These are phyloP conservation scores for Raphanus sativus DNA, from an alignment of 345 rosid species.

Conservation along the genomic window DNA sequence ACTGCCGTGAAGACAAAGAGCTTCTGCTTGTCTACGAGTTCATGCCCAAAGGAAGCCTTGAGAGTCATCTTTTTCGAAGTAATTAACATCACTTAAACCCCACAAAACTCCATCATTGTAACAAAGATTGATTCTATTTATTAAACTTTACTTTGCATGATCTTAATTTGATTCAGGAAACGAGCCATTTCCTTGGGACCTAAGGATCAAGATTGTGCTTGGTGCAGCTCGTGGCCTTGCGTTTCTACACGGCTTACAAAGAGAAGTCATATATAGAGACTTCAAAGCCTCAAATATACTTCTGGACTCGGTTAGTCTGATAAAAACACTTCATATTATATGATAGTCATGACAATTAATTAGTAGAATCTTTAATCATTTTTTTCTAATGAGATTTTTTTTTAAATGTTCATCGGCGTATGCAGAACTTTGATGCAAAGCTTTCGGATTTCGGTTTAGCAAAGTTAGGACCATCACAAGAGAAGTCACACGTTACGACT, in stretches of 20 bases:
- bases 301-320: constrained; percentile 66
- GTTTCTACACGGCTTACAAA: constrained; percentile 67
- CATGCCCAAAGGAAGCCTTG: constrained; percentile 79
- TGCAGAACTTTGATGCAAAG: constrained; percentile 60
- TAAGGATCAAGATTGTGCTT: constrained; percentile 67
- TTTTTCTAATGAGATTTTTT: neutral
- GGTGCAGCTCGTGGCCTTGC: constrained; percentile 86
- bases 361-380: neutral
- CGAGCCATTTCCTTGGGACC: constrained; percentile 78
- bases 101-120: neutral
- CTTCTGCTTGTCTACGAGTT: constrained; percentile 81
- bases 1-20: constrained; percentile 72
- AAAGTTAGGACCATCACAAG: constrained; percentile 60
- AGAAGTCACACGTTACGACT: constrained; percentile 73
- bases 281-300: constrained; percentile 83
- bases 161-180: constrained; percentile 25
- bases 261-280: constrained; percentile 78
- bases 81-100: constrained; percentile 36
- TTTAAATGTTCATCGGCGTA: constrained; percentile 19
- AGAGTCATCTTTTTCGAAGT: constrained; percentile 80
- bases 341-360: neutral
- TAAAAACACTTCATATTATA: neutral
- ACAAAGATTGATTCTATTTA: neutral
- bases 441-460: constrained; percentile 74
- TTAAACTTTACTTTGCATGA: neutral